These are phyloP conservation scores for Vitis rotundifolia DNA, from an alignment of 164 flowering plant genomes.

Conservation along the genomic window DNA sequence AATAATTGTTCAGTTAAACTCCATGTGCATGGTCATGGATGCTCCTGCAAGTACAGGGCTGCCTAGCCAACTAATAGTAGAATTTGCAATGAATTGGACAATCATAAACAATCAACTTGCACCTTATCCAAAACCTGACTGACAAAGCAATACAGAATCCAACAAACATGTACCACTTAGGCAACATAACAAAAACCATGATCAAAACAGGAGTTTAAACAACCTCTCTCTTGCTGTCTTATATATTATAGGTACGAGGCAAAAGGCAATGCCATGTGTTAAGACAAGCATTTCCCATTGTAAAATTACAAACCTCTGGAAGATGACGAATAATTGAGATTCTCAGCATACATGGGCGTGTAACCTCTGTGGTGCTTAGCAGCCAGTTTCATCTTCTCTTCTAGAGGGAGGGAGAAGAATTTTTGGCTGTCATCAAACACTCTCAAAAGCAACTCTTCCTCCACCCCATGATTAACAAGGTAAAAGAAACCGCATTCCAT, in stretches of 20 bases:
- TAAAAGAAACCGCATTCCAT: slow-evolving; percentile 81
- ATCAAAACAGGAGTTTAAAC: background rate
- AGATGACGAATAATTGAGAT: slow-evolving; percentile 48
- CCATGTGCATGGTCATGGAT: too few species aligned
- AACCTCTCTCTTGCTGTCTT: too few species aligned
- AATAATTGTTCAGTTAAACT: too few species aligned
- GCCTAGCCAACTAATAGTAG: slow-evolving; percentile 1
- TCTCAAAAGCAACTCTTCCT: slow-evolving; percentile 44
- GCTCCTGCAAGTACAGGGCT: too few species aligned
- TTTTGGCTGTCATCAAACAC: slow-evolving; percentile 62
- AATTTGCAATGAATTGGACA: background rate
- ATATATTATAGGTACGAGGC: too few species aligned
- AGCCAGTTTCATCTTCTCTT: slow-evolving; percentile 63
- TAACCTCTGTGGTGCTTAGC: slow-evolving; percentile 66
- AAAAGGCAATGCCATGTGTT: too few species aligned
- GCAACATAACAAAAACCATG: background rate
- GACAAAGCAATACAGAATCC: background rate
- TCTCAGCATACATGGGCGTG: slow-evolving; percentile 68
- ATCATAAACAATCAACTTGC: background rate
- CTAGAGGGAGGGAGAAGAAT: slow-evolving; percentile 68
- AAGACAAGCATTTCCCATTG: too few species aligned
- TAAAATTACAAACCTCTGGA: slow-evolving; percentile 46
- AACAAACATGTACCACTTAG: background rate
- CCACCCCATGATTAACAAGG: slow-evolving; percentile 82
- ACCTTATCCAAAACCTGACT: background rate